Conservation (phyloP, 805 yeast species). For the Babjeviella inositovora region DNA sequence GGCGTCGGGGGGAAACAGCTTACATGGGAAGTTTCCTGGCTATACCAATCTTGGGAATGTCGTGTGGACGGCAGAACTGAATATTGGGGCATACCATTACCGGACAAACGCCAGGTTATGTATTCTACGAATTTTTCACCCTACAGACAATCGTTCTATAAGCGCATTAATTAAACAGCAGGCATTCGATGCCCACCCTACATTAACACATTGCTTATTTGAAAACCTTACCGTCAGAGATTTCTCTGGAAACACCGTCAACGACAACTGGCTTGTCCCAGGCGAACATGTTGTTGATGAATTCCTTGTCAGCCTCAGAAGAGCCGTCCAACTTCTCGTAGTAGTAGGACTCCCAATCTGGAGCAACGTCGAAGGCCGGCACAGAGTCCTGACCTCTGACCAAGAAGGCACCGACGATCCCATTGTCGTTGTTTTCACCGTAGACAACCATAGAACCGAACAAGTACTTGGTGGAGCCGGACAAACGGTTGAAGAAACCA, state of each 20-base stretch:
- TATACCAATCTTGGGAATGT: no score
- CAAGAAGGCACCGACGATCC: constrained; percentile 88
- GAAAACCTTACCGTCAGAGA: constrained; percentile 96
- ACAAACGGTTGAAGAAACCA: constrained; percentile 93
- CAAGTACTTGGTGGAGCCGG: constrained; percentile 84
- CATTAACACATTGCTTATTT: constrained; percentile 52
- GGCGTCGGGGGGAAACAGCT: no score
- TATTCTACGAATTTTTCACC: no score
- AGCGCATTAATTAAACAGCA: no score
- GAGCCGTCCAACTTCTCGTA: constrained; percentile 74
- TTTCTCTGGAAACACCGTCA: constrained; percentile 71
- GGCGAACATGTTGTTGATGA: constrained; percentile 86
- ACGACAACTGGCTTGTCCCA: constrained; percentile 90
- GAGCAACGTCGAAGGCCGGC: constrained; percentile 97
- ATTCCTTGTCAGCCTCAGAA: constrained; percentile 61
- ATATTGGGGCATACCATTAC: no score
- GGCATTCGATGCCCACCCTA: no score
- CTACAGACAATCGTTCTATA: no score
- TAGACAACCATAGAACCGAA: constrained; percentile 90
- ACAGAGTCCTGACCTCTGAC: constrained; percentile 85
- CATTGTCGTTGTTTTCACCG: constrained; percentile 98
- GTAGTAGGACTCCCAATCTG: constrained; percentile 94
- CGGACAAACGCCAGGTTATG: no score
- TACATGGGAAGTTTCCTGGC: no score
- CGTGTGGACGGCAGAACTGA: no score